These are phyloP conservation scores for Xylaria digitata DNA, from an alignment of 2,329 filamentous ascomycete genomes.

Conservation along the genomic window DNA sequence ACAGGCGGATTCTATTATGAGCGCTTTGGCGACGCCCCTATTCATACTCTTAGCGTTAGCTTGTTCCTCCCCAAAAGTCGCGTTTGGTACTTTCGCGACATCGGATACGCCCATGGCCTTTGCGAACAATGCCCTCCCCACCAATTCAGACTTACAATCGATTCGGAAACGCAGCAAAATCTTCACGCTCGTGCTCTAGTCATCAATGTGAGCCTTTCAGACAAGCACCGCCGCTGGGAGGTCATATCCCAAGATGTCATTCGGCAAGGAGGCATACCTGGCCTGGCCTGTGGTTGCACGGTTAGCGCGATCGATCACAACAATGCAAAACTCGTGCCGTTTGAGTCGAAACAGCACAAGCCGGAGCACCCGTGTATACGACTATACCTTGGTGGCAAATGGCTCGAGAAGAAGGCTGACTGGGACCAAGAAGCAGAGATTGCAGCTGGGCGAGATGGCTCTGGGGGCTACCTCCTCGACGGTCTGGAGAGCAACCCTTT, in stretches of 20 bases:
- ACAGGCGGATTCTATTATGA: constrained; percentile 62
- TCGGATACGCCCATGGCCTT: constrained; percentile 59
- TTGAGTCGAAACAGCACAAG: constrained; percentile 60
- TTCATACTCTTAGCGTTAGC: constrained; percentile 66
- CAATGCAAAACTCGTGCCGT: constrained; percentile 60
- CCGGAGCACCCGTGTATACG: constrained; percentile 60
- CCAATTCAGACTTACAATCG: constrained; percentile 37
- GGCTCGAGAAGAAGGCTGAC: constrained; percentile 56
- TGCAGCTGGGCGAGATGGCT: constrained; percentile 57
- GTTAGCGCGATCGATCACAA: constrained; percentile 57
- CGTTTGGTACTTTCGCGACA: constrained; percentile 63
- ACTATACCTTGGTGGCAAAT: constrained; percentile 57
- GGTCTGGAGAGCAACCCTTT: constrained; percentile 46
- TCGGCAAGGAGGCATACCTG: constrained; percentile 51
- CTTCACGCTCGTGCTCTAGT: constrained; percentile 27
- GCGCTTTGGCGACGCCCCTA: constrained; percentile 60
- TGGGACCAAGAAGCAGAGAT: constrained; percentile 56
- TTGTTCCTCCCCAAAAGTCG: constrained; percentile 64
- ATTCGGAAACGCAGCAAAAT: constrained; percentile 32
- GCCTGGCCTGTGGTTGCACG: constrained; percentile 56
- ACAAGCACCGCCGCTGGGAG: constrained; percentile 53
- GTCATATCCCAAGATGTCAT: constrained; percentile 53
- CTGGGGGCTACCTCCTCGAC: constrained; percentile 54
- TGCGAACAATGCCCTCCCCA: constrained; percentile 55
- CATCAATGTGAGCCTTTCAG: constrained; percentile 44